Evolutionary conservation across 371 early-diverging fungal genomes (phyloP), one percentile per base, ranked within the genome.

Genomic region (Fennellomyces sp.): DNA sequence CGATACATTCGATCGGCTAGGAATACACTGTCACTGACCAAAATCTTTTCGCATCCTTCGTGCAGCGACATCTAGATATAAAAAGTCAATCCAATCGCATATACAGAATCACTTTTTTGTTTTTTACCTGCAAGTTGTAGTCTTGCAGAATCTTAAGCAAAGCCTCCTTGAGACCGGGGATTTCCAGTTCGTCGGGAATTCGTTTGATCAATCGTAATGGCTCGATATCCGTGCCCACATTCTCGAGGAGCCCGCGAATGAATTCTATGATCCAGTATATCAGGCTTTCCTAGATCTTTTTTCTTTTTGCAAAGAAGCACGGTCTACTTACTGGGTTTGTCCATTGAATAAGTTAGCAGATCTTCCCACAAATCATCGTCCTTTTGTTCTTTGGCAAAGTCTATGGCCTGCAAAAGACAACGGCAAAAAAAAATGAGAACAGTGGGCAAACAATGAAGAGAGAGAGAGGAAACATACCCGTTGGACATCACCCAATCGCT

Each of bases 351-450:
- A 23, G 75, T 87, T 21, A 97, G 73, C 36, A 98, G 68, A 69
- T 97, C 97, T 64, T 94, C 91, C 98, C 98, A 98, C 49, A 98
- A 77, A 17, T 91, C 93, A 26, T 90, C 88, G 72, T 98, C 97
- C 58, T 94, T 92, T 76, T 97, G 97, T 51, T 97, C 96, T 78
- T 94, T 93, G 0, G 96, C 95, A 82, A 97, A 98, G 51, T 95
- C 95, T 60, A 98, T 97, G 0, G 98, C 98, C 85, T 94, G 70
- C 30, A 47, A 21, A 23, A 39, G 26, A 35, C n/a, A n/a, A n/a
- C n/a, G n/a, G n/a, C n/a, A n/a, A n/a, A n/a, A n/a, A n/a, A n/a
- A n/a, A 25, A 58, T 49, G 38, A 50, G 21, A 41, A 13, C 0
- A 36, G 1, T 17, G 26, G 12, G 36, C 23, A n/a, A n/a, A n/a